Evolutionary conservation across 202 grass and related monocot species (phyloP).

Genomic region (Carex sylvatica): DNA sequence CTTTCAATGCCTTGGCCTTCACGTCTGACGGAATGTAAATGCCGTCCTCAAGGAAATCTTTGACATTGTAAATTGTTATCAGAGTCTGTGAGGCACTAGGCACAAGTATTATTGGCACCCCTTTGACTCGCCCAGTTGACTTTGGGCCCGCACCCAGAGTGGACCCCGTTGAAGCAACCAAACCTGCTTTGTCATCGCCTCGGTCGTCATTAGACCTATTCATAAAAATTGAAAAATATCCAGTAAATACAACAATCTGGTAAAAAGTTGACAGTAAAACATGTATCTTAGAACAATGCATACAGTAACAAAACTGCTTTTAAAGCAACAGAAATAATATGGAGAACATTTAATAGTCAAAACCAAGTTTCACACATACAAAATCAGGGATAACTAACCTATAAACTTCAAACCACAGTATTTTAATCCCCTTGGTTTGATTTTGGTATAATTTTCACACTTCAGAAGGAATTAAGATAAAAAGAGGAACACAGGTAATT

Average conservation of each 20-base stretch:
- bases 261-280: neutral
- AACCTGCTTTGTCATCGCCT: conserved; percentile 13
- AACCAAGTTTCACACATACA: neutral
- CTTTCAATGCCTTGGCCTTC: conserved; percentile 75
- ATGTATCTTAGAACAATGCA: neutral
- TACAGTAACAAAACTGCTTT: too few relatives aligned
- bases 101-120: conserved; percentile 95
- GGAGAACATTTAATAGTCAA: too few relatives aligned
- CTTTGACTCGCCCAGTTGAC: conserved; percentile 32
- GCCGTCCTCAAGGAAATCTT: conserved; percentile 85
- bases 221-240: neutral
- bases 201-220: conserved; percentile 20
- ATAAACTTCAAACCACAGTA: neutral
- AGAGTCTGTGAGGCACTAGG: conserved; percentile 94
- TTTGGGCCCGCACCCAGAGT: neutral
- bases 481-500: neutral
- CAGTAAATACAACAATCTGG: neutral
- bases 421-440: neutral
- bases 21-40: conserved; percentile 81
- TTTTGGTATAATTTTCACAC: neutral
- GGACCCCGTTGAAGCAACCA: neutral
- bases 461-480: neutral
- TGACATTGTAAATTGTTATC: conserved; percentile 92
- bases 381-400: neutral
- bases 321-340: too few relatives aligned